Conservation (phyloP, 2,329 filamentous ascomycete species). For the Trichoderma arundinaceum region DNA sequence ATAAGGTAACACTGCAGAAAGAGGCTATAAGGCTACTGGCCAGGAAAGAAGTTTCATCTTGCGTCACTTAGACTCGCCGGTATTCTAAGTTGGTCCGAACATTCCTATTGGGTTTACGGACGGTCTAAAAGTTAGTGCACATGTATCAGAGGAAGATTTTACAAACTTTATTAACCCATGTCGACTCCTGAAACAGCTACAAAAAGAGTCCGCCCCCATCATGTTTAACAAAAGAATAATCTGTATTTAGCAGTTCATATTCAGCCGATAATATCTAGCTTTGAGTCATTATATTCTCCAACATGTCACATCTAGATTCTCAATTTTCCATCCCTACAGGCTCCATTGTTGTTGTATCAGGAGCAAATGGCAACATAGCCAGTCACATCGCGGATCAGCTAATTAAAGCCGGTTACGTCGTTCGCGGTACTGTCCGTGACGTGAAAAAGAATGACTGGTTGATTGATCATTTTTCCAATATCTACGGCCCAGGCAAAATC, state of each 20-base stretch:
- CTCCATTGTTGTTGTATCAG: conserved; percentile 39
- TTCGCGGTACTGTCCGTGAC: conserved; percentile 45
- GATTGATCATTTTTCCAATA: conserved; percentile 34
- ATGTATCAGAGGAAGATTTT: not conserved
- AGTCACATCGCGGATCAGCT: conserved; percentile 43
- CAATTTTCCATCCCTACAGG: conserved; percentile 5
- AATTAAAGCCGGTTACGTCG: conserved; percentile 42
- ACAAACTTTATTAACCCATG: too few species aligned
- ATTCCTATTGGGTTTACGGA: not conserved
- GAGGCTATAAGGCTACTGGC: not conserved
- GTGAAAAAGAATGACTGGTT: conserved; percentile 38
- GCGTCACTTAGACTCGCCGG: not conserved
- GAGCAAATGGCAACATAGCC: conserved; percentile 45
- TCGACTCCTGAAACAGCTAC: too few species aligned
- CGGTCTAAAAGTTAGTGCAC: not conserved
- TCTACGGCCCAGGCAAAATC: conserved; percentile 38
- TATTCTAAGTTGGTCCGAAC: not conserved
- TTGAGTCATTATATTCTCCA: not conserved
- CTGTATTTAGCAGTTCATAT: too few species aligned
- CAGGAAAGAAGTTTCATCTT: not conserved
- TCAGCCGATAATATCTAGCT: not conserved
- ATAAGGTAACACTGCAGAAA: not conserved
- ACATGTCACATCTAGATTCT: not conserved
- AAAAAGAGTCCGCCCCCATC: too few species aligned
- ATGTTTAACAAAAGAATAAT: too few species aligned